Base-by-base conservation (phyloP, 805 yeast species). In the Saccharomyces jurei region DNA sequence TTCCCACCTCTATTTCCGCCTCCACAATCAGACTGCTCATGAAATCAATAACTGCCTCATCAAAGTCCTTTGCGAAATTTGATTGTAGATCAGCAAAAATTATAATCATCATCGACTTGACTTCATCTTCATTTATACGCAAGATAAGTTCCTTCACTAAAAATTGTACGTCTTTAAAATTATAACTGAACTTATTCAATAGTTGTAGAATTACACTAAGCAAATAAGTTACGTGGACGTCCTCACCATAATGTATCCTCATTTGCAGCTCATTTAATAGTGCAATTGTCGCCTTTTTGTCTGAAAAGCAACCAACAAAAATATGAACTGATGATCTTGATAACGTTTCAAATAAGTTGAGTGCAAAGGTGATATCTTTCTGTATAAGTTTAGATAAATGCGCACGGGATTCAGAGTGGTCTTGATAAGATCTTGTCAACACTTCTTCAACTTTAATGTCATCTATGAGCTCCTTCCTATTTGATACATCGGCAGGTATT, bases 351-450 rank as follows among this genome's bases (percentile, higher is more conserved):
- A 66, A 66, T 2, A 64, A 46, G 22, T 60, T 52, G 14, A 67
- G 29, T 6, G 69, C 56, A 36, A 49, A 53, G 2, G 58, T 13
- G 17, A 61, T 44, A 53, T 66, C 58, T 17, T 50, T 22, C 5
- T 51, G 50, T 10, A 67, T 57, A 13, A 55, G 46, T 8, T 46
- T 44, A 5, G 53, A 49, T 36, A 67, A 48, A 54, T 60, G 49
- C 2, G 52, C 50, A 28, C 63, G 57, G 2, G 70, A 60, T 17
- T 57, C 64, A 11, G 54, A 52, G 53, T 67, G 69, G 41, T 65
- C 70, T 30, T 65, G 68, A 36, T 60, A 66, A 3, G 69, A 57
- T 46, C 70, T 57, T 3, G 56, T 56, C 6, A 67, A 22, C 4
- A 65, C 54, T 28, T 57, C 56, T 50, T 64, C 69, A 2, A 59